Evolutionary conservation across 2,329 filamentous ascomycete genomes (phyloP).

Genomic region (Fusarium hostae): DNA sequence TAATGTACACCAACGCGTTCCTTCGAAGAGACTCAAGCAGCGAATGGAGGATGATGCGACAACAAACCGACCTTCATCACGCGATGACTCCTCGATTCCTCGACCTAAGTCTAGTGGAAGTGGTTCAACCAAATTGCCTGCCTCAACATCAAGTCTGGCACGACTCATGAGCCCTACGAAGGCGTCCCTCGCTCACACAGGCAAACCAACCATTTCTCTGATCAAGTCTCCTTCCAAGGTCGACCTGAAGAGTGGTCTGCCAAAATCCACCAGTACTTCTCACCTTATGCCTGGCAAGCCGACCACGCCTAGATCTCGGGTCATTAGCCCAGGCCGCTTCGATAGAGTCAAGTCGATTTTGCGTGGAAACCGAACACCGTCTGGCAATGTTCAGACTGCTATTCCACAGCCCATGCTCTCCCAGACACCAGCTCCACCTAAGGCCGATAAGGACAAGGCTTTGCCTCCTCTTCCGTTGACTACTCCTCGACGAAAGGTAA

Average conservation of each 20-base stretch:
- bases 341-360: constrained; percentile 70
- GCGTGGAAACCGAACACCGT: constrained; percentile 52
- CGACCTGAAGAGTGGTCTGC: constrained; percentile 52
- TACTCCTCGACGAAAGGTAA: constrained; percentile 73
- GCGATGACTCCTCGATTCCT: constrained; percentile 61
- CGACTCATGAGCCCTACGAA: constrained; percentile 83
- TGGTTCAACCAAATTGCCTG: constrained; percentile 48
- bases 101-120: constrained; percentile 54
- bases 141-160: constrained; percentile 61
- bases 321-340: constrained; percentile 62
- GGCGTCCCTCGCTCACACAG: constrained; percentile 64
- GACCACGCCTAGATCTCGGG: constrained; percentile 50
- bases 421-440: constrained; percentile 59
- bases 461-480: constrained; percentile 65
- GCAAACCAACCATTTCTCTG: constrained; percentile 46
- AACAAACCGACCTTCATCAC: constrained; percentile 68
- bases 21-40: constrained; percentile 78
- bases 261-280: constrained; percentile 64
- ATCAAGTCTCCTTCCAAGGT: constrained; percentile 60
- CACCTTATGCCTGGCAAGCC: constrained; percentile 48
- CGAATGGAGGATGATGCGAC: constrained; percentile 76
- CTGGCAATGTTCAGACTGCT: constrained; percentile 56
- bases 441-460: constrained; percentile 65
- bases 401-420: constrained; percentile 59
- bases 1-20: constrained; percentile 43